These are phyloP conservation scores for Furcasterigmium sp. DNA, from an alignment of 2,329 filamentous ascomycete genomes.

Conservation along the genomic window DNA sequence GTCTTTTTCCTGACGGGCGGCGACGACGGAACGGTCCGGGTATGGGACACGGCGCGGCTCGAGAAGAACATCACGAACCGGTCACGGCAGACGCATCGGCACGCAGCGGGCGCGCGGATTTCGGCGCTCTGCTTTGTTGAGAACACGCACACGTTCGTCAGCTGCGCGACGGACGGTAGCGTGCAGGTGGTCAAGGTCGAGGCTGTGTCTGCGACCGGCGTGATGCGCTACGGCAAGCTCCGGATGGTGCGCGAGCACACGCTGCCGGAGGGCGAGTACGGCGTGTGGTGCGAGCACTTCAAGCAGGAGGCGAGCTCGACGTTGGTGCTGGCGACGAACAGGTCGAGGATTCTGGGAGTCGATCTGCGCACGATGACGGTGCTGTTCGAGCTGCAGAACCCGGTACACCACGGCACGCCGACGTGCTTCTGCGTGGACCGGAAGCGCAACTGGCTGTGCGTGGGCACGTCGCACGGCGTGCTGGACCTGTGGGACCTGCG, in stretches of 20 bases:
- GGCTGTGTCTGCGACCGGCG: constrained; percentile 36
- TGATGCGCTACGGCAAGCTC: constrained; percentile 73
- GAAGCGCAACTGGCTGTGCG: constrained; percentile 81
- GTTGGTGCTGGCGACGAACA: constrained; percentile 80
- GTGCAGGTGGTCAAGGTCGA: constrained; percentile 85
- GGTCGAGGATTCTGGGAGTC: constrained; percentile 74
- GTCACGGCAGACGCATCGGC: constrained; percentile 78
- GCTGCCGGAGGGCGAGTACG: constrained; percentile 68
- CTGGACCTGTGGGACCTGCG: constrained; percentile 93
- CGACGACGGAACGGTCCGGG: constrained; percentile 82
- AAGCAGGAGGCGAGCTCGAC: constrained; percentile 77
- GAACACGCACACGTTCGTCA: constrained; percentile 88
- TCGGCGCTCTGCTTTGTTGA: constrained; percentile 87
- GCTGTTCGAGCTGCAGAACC: constrained; percentile 77
- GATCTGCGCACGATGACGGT: constrained; percentile 83
- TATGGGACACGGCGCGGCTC: constrained; percentile 88
- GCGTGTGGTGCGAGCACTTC: constrained; percentile 89
- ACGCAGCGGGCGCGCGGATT: constrained; percentile 66
- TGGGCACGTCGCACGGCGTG: constrained; percentile 90
- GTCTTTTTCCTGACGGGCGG: constrained; percentile 91
- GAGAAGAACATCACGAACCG: constrained; percentile 88
- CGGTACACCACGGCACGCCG: constrained; percentile 84
- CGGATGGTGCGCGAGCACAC: constrained; percentile 74
- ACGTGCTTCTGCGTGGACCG: constrained; percentile 88
- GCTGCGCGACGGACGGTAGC: constrained; percentile 82